Conservation (phyloP, 2,329 filamentous ascomycete genomes). For the Pseudonectria foliicola region DNA sequence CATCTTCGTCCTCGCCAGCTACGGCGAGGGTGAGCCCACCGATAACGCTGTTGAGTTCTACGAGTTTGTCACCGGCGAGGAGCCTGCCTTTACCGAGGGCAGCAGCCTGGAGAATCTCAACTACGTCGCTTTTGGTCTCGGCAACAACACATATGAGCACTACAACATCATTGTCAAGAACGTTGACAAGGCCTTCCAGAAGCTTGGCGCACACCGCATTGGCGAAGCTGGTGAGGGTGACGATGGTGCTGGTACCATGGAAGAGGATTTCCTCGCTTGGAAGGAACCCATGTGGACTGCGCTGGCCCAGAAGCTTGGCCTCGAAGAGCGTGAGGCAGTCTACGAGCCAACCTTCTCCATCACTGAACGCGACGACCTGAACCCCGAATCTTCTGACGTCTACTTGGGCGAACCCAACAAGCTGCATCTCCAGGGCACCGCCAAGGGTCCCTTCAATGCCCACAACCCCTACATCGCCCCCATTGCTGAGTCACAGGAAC, state of each 20-base stretch:
- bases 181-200: slow-evolving; percentile 72
- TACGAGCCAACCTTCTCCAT: slow-evolving; percentile 92
- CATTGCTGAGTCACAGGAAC: slow-evolving; percentile 80
- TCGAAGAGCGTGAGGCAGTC: slow-evolving; percentile 91
- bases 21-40: slow-evolving; percentile 96
- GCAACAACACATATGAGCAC: slow-evolving; percentile 99
- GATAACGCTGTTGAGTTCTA: slow-evolving; percentile 99
- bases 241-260: slow-evolving; percentile 97
- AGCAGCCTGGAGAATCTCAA: slow-evolving; percentile 73
- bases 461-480: slow-evolving; percentile 97
- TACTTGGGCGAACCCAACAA: slow-evolving; percentile 96
- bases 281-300: slow-evolving; percentile 98
- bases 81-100: slow-evolving; percentile 71
- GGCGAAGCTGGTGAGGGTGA: slow-evolving; percentile 90
- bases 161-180: slow-evolving; percentile 98
- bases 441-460: slow-evolving; percentile 87
- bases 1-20: slow-evolving; percentile 94
- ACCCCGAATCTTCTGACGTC: slow-evolving; percentile 68
- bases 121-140: slow-evolving; percentile 91
- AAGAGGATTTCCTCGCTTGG: slow-evolving; percentile 98
- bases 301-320: slow-evolving; percentile 71
- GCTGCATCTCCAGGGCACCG: slow-evolving; percentile 78
- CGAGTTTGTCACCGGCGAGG: slow-evolving; percentile 84
- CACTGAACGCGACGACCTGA: slow-evolving; percentile 65
- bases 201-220: slow-evolving; percentile 76